Base-by-base conservation (phyloP, 805 yeast genomes). In the Candida glaebosa region DNA sequence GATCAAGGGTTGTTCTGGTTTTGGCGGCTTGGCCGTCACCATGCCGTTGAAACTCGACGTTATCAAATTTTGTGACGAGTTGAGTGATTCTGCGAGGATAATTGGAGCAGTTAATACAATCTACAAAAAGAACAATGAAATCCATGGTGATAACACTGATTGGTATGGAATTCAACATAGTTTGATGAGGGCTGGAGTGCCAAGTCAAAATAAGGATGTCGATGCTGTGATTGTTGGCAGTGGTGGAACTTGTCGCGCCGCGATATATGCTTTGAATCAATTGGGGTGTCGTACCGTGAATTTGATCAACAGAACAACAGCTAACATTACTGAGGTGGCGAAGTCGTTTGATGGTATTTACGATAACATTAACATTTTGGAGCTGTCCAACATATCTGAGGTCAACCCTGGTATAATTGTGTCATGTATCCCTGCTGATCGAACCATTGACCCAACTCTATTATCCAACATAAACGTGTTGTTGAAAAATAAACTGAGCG, bases 201-300 rank as follows among this genome's bases (percentile, higher is more conserved):
- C 82, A 31, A 60, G 57, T 17, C 56, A 52, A 44, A 53, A 55
- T 22, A 44, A 52, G 12, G 67, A 73, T 9, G 66, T 75, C 43
- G 97, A 96, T 24, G 66, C 90, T 44, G 84, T 93, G 34, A 24
- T 24, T 24, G 71, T 93, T 49, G 99, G 99, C 39, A 96, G 96
- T 16, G 99, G 99, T 32, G 99, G 99, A 34, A 90, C 99, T 18
- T 82, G 96, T 1, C 77, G 96, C 55, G 96, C 99, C 32, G 98
- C 97, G 0, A 79, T 87, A 12, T 89, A 78, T 60, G 97, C 99
- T 1, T 72, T 93, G 49, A 77, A 80, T 56, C 56, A 78, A 46
- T 66, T 91, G 69, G 96, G 96, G 2, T 87, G 95, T 61, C 52
- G 66, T 17, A 79, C 72, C 51, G 86, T 91, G 45, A 88, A 81